Base-by-base conservation (phyloP, 2,329 filamentous ascomycete genomes). In the Camptophora hylomeconis region DNA sequence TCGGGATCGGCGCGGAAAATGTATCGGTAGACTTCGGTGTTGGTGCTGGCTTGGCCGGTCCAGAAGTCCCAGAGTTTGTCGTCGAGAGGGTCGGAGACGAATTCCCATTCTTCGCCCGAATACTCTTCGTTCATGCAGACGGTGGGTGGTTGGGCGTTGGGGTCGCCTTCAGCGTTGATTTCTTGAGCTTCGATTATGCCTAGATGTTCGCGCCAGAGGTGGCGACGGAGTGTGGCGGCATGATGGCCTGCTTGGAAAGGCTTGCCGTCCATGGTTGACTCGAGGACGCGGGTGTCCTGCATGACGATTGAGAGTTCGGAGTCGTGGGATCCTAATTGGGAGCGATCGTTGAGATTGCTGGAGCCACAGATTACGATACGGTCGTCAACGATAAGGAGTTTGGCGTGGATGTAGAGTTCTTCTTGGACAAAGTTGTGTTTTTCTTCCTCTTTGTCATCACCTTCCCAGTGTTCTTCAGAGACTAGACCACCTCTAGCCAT, bases 381-480 rank as follows among this genome's bases (percentile, higher is more conserved):
- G 50, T 92, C 84, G 47, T 92, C 83, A 24, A 77, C 81, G 35
- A 92, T 89, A 34, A 58, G 53, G 19, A 94, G 66, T 58, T 95
- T 98, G 16, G 75, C 80, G 52, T 98, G 89, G 26, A 95, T 77
- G 51, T 98, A 98, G 2, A 95, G 69, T 53, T 98, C 87, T 51
- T 98, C 89, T 50, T 93, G 87, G 35, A 95, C 77, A 11, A 41
- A 43, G 63, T 89, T 92, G 48, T 89, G 82, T 31, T 78, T 68
- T 32, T 83, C 77, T 52, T 95, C 87, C 2, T 71, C 69, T 41
- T 86, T 69, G 0, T 72, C 58, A 3, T 78, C 58, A 7, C 80
- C 78, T 8, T 84, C 77, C 80, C 83, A 94, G 1, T 59, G 46
- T 51, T 92, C 81, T 6, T 81, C 74, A 3, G 64, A 65, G 46